A percentile compares a stretch with the other conserved stretches of the same genome.
Conservation (phyloP, 768 basidiomycete genomes). For the Suillus occidentalis region DNA sequence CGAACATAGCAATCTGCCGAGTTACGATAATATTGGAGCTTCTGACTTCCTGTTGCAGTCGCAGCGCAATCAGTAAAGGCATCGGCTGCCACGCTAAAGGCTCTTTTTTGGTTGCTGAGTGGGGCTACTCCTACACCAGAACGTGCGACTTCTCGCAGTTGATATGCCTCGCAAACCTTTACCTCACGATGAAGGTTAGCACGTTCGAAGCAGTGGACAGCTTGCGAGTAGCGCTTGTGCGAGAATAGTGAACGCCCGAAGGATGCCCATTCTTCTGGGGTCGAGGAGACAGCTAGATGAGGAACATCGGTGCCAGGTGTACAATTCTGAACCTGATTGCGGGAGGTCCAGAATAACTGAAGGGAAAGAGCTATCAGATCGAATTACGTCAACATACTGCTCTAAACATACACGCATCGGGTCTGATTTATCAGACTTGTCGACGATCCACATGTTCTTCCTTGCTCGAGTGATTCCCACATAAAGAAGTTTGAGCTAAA, state of each 20-base stretch:
- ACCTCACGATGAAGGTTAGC: slow-evolving; percentile 45
- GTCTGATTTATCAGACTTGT: slow-evolving; percentile 54
- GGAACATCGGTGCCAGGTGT: slow-evolving; percentile 50
- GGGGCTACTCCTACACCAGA: slow-evolving; percentile 26
- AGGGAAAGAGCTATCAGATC: neutral
- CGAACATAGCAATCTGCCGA: slow-evolving; percentile 49
- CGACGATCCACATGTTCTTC: slow-evolving; percentile 70
- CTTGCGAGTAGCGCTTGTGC: slow-evolving; percentile 41
- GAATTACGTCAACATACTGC: neutral
- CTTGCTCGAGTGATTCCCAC: slow-evolving; percentile 71
- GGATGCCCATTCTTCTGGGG: slow-evolving; percentile 45
- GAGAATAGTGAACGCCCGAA: slow-evolving; percentile 42
- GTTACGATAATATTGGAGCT: slow-evolving; percentile 37
- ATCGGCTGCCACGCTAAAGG: slow-evolving; percentile 47
- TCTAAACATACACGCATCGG: slow-evolving; percentile 53
- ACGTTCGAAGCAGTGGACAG: slow-evolving; percentile 52
- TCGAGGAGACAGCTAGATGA: slow-evolving; percentile 54
- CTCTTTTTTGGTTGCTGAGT: slow-evolving; percentile 27
- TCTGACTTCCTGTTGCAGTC: slow-evolving; percentile 30
- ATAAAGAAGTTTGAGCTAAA: slow-evolving; percentile 66
- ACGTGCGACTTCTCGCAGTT: slow-evolving; percentile 52
- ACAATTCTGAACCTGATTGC: slow-evolving; percentile 47
- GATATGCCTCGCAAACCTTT: slow-evolving; percentile 51
- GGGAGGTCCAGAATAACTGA: slow-evolving; percentile 53
- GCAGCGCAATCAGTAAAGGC: slow-evolving; percentile 47